Percentiles rank a stretch among this genome's conserved stretches.
Conservation (phyloP, 148 eudicot genomes). For the Selenicereus undatus region DNA sequence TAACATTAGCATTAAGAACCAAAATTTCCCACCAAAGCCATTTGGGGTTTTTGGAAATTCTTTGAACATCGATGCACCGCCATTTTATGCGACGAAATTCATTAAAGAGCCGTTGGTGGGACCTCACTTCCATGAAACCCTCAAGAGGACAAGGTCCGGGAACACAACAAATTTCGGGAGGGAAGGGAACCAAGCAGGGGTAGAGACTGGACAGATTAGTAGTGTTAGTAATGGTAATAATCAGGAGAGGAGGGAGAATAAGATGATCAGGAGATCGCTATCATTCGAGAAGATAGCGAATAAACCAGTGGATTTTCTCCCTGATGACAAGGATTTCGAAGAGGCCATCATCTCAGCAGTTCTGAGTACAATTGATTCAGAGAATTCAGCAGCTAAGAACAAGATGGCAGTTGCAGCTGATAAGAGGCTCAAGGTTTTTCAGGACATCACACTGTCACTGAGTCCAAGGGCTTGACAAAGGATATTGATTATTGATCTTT, state of each 20-base stretch:
- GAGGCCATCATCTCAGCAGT: conserved; percentile 85
- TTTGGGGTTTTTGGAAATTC: neutral
- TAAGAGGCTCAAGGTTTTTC: conserved; percentile 76
- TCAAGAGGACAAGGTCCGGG: conserved; percentile 82
- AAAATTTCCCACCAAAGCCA: conserved; percentile 16
- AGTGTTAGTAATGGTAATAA: neutral
- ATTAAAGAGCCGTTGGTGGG: neutral
- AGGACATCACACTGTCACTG: conserved; percentile 64
- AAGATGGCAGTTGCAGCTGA: conserved; percentile 31
- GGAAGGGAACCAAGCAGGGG: conserved; percentile 2
- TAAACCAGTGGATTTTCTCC: conserved; percentile 49
- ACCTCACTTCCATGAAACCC: conserved; percentile 37
- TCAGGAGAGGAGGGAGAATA: conserved; percentile 59
- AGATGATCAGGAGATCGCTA: conserved; percentile 51
- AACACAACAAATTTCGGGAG: conserved; percentile 28
- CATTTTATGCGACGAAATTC: neutral
- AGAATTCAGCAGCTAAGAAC: conserved; percentile 12
- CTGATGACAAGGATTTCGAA: conserved; percentile 86
- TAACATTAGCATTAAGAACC: conserved; percentile 14
- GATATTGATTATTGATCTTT: neutral
- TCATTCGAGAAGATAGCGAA: conserved; percentile 26
- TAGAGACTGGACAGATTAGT: conserved; percentile 20
- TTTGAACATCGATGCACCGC: neutral
- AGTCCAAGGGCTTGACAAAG: conserved; percentile 59
- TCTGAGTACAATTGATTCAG: conserved; percentile 40